Evolutionary conservation across 2,329 filamentous ascomycete genomes (phyloP).

Genomic region (Diaporthe australafricana): DNA sequence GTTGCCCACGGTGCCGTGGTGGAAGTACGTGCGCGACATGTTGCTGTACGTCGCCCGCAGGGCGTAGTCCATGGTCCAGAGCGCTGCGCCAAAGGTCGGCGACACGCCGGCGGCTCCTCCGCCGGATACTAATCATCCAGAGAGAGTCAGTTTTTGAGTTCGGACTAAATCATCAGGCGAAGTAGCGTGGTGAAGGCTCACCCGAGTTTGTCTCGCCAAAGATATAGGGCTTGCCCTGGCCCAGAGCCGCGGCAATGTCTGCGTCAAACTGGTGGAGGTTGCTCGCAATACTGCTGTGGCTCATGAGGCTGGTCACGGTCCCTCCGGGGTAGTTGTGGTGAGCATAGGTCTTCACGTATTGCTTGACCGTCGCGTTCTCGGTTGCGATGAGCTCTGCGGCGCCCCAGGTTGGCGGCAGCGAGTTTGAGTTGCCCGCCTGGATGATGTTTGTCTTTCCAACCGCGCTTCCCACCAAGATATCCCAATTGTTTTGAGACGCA

Average conservation of each 20-base stretch:
- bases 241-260: constrained; percentile 53
- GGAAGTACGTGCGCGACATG: constrained; percentile 59
- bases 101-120: constrained; percentile 53
- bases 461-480: constrained; percentile 49
- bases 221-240: constrained; percentile 55
- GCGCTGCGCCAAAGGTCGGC: constrained; percentile 59
- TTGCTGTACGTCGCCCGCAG: constrained; percentile 50
- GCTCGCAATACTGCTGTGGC: constrained; percentile 53
- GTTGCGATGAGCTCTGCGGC: constrained; percentile 52
- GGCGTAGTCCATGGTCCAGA: constrained; percentile 64
- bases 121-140: constrained; percentile 50
- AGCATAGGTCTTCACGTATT: constrained; percentile 55
- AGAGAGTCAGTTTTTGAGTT: not conserved
- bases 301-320: constrained; percentile 56
- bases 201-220: constrained; percentile 64
- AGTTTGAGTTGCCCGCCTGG: constrained; percentile 55
- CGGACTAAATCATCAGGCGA: not conserved
- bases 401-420: constrained; percentile 50
- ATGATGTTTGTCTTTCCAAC: constrained; percentile 50
- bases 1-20: constrained; percentile 64
- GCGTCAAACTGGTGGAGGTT: constrained; percentile 53
- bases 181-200: constrained; percentile 37
- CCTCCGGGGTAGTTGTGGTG: constrained; percentile 63
- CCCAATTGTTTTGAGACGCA: constrained; percentile 54
- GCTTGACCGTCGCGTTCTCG: constrained; percentile 49